These are phyloP conservation scores for Globisporangium irregulare DNA, from an alignment of 352 stramenopile genomes.

Conservation along the genomic window DNA sequence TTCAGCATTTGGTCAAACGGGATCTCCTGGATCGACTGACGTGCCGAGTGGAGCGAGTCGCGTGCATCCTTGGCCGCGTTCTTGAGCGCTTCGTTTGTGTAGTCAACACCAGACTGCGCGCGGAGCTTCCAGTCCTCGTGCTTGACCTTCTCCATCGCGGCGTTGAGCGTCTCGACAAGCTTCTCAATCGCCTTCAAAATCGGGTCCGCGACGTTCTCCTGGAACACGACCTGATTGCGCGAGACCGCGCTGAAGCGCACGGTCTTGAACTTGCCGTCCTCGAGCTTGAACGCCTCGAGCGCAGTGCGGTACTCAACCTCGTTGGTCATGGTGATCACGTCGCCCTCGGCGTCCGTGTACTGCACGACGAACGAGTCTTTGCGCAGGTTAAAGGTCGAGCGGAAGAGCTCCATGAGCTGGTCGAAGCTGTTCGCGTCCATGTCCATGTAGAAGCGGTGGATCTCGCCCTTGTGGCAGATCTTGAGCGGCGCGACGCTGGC, in stretches of 20 bases:
- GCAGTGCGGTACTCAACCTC: conserved; percentile 65
- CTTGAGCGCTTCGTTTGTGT: conserved; percentile 69
- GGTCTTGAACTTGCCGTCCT: conserved; percentile 34
- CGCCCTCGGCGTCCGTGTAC: conserved; percentile 78
- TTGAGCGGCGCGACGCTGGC: conserved; percentile 64
- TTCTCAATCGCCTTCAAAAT: conserved; percentile 82
- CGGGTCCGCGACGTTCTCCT: conserved; percentile 76
- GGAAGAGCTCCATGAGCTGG: conserved; percentile 52
- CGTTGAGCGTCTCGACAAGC: conserved; percentile 73
- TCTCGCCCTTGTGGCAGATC: conserved; percentile 80
- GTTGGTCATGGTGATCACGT: conserved; percentile 70
- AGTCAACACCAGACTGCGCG: conserved; percentile 44
- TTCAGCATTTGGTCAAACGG: conserved; percentile 82
- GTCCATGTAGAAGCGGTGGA: conserved; percentile 75
- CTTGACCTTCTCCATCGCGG: conserved; percentile 82
- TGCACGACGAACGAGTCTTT: conserved; percentile 60
- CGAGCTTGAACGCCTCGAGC: conserved; percentile 49
- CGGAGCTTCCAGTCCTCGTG: conserved; percentile 70
- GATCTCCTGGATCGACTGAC: conserved; percentile 71
- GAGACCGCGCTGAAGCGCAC: conserved; percentile 68
- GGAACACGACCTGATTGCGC: conserved; percentile 59
- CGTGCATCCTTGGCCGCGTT: conserved; percentile 50
- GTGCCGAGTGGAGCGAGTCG: conserved; percentile 47
- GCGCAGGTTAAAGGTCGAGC: conserved; percentile 52
- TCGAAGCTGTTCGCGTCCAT: conserved; percentile 46